phyloP scores from a whole-genome alignment of 768 basidiomycete species.

The Crepidotus variabilis region DNA sequence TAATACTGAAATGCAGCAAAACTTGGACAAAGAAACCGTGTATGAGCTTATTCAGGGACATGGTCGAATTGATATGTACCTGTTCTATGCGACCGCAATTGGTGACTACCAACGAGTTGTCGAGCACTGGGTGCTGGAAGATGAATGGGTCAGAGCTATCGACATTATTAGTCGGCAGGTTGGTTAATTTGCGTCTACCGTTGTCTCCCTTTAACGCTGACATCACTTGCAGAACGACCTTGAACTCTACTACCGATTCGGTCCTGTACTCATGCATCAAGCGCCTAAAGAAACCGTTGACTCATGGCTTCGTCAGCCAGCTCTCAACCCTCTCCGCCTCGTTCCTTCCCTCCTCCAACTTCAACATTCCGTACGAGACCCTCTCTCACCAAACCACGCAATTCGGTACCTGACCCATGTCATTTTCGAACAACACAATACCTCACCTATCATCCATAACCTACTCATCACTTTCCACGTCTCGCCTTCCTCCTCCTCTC shows the following conservation, averaged over 20 bases:
- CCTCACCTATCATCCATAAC: constrained; percentile 88
- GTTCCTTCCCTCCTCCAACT: constrained; percentile 85
- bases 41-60: constrained; percentile 94
- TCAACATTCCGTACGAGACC: constrained; percentile 70
- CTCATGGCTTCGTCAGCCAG: constrained; percentile 81
- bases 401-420: constrained; percentile 86
- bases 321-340: constrained; percentile 78
- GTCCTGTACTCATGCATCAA: constrained; percentile 81
- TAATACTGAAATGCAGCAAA: too few species aligned
- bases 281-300: constrained; percentile 89
- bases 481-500: constrained; percentile 43
- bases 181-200: constrained; percentile 1
- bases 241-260: constrained; percentile 91
- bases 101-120: constrained; percentile 84
- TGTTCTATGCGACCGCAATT: constrained; percentile 81
- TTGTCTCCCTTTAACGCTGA: constrained; percentile 6
- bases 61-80: constrained; percentile 87
- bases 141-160: constrained; percentile 88
- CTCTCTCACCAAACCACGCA: constrained; percentile 77
- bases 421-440: constrained; percentile 77
- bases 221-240: constrained; percentile 56
- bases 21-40: constrained; percentile 79
- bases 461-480: constrained; percentile 87
- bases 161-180: constrained; percentile 91
- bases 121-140: constrained; percentile 89